These are phyloP conservation scores for Teratosphaeria viscida DNA, from an alignment of 2,329 filamentous ascomycete species.

Conservation along the genomic window DNA sequence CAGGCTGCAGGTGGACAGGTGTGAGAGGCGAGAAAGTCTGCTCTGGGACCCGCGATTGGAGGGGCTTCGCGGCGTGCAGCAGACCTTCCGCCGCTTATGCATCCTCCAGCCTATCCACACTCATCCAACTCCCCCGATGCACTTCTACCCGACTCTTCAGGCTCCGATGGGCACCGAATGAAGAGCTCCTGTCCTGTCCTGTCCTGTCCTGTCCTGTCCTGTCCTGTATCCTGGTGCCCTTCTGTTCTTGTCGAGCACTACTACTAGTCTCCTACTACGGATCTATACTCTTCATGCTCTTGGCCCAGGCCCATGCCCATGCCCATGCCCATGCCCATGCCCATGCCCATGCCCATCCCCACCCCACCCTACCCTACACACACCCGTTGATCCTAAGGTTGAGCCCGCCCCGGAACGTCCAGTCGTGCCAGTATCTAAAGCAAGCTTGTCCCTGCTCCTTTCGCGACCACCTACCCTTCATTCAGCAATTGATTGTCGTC, in stretches of 20 bases:
- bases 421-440: conserved; percentile 12
- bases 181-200: background rate
- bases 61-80: background rate
- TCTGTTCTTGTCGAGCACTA: conserved; percentile 4
- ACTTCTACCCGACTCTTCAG: conserved; percentile 8
- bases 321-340: background rate
- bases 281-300: background rate
- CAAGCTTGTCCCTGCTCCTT: conserved; percentile 22
- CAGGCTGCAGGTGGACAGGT: background rate
- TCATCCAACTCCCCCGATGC: background rate
- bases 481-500: conserved; percentile 22
- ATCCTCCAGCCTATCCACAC: background rate
- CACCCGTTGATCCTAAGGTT: conserved; percentile 1
- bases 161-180: conserved; percentile 13
- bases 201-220: background rate
- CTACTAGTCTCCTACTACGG: too few species aligned
- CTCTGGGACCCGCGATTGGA: background rate
- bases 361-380: background rate
- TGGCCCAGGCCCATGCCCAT: background rate
- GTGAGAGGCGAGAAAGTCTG: background rate
- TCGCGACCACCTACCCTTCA: conserved; percentile 14
- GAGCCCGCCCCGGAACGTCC: conserved; percentile 1
- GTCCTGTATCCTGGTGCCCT: background rate
- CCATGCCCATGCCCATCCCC: background rate
- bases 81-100: background rate